Percentiles rank a stretch among this genome's conserved stretches.
phyloP scores from a whole-genome alignment of 164 flowering plant species.

The Piper longum region DNA sequence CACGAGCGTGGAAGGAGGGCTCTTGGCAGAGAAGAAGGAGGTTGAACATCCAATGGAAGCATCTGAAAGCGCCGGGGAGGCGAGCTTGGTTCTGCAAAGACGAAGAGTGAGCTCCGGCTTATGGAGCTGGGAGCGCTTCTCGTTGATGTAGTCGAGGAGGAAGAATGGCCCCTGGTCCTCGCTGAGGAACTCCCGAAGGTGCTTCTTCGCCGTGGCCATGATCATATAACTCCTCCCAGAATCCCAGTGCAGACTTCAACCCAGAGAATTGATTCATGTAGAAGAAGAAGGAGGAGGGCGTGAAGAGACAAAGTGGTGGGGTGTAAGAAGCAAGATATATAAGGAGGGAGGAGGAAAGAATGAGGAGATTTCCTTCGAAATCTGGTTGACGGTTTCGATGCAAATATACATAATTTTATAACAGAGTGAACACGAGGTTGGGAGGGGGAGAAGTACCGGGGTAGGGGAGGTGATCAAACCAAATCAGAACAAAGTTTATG shows the following conservation, averaged over 20 bases:
- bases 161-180: conserved; percentile 89
- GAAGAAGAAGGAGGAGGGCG: background rate
- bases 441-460: background rate
- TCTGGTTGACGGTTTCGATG: conserved; percentile 9
- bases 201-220: conserved; percentile 16
- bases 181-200: conserved; percentile 43
- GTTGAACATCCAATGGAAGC: conserved; percentile 41
- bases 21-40: conserved; percentile 42
- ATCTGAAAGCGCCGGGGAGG: conserved; percentile 12
- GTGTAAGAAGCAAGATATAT: background rate
- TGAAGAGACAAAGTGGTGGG: background rate
- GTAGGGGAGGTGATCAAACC: too few relatives aligned
- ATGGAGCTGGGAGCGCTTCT: conserved; percentile 29
- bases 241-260: background rate
- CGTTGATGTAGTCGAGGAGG: conserved; percentile 45
- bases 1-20: conserved; percentile 50
- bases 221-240: background rate
- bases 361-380: conserved; percentile 8
- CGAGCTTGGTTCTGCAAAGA: conserved; percentile 32
- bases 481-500: too few relatives aligned
- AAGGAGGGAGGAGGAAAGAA: conserved; percentile 1
- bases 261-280: background rate
- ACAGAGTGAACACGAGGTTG: background rate
- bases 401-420: background rate
- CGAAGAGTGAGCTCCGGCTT: conserved; percentile 10